Evolutionary conservation across 768 basidiomycete species (phyloP), one percentile per base, ranked within the genome.

Genomic region (Lentinula edodes): DNA sequence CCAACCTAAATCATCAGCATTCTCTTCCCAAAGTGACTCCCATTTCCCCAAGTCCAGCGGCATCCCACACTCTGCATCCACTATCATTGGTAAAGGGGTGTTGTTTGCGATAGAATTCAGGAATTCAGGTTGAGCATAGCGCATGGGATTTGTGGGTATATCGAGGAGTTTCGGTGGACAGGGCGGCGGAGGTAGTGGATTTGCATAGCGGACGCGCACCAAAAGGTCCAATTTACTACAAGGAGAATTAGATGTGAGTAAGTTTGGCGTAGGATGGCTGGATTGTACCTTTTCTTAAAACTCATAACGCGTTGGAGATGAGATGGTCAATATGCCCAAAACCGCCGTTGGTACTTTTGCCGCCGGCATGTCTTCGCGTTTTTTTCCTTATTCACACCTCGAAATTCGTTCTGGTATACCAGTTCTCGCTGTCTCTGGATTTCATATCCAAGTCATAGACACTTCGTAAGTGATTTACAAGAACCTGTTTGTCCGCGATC

Each of bases 31-130:
- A 16, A 96, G 75, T 39, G 84, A 89, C 59, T 89, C 88, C 81
- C 87, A 95, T 59, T 81, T 83, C 16, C 90, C 89, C 52, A 96
- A 76, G 71, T 98, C 93, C 28, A 99, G 74, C 0, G 95, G 95
- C 95, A 99, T 95, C 0, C 97, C 97, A 66, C 89, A 89, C 71
- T 99, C 97, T 0, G 92, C 93, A 67, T 99, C 97, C 1, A 98
- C 89, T 65, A 98, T 89, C 93, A 98, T 95, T 0, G 97, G 96
- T 18, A 97, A 72, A 0, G 91, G 89, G 10, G 87, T 85, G 52
- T 93, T 91, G 58, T 87, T 85, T 0, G 91, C 89, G 41, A 97
- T 76, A 6, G 87, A 82, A 63, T 91, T 84, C 39, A 95, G 82
- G 66, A 94, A 95, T 66, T 91, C 91, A 6, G 93, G 90, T 18